Evolutionary conservation across 495 filamentous ascomycete genomes (phyloP).

Genomic region (Penicillium ucsense): DNA sequence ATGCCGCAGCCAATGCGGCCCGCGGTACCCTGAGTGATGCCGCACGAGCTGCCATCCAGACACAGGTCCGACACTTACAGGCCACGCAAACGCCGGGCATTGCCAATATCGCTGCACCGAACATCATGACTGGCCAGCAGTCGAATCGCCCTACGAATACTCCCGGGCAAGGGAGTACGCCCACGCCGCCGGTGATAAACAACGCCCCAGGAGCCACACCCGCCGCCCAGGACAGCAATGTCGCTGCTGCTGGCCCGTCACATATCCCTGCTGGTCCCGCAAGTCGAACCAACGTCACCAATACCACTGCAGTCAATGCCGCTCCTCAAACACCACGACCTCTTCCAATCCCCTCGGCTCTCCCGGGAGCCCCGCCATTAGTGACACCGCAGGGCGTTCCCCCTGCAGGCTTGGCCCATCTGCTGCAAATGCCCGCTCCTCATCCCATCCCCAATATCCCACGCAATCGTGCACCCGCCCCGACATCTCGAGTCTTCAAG

Average conservation of each 20-base stretch:
- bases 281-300: not conserved
- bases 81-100: constrained; percentile 3
- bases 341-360: not conserved
- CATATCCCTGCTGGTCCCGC: not conserved
- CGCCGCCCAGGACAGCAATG: not conserved
- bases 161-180: not conserved
- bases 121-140: not conserved
- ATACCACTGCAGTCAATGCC: not conserved
- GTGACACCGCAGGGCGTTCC: too few species aligned
- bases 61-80: constrained; percentile 21
- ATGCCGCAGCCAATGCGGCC: constrained; percentile 40
- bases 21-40: constrained; percentile 13
- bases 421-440: constrained; percentile 1
- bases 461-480: constrained; percentile 3
- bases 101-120: not conserved
- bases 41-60: constrained; percentile 10
- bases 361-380: too few species aligned
- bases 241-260: not conserved
- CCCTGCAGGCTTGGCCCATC: not conserved
- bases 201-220: not conserved
- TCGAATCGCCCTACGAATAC: too few species aligned
- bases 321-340: not conserved
- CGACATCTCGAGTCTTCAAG: constrained; percentile 78
- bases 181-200: not conserved
- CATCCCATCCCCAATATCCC: constrained; percentile 15